Base-by-base conservation (phyloP, 1,139 yeast genomes). In the Eremothecium sinecaudum region DNA sequence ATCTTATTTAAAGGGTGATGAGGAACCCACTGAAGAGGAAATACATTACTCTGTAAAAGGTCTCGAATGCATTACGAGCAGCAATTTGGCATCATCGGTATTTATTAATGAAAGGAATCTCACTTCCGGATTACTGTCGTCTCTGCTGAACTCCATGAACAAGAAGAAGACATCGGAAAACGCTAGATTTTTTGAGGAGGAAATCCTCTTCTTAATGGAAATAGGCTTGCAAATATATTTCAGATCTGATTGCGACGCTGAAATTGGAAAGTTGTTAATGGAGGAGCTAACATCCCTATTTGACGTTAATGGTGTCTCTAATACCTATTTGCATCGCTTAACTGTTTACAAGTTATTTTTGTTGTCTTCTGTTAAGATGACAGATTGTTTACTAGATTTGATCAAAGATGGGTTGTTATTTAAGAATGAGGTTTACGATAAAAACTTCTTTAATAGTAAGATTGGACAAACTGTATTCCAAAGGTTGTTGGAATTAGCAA, bases 21-120 rank as follows among this genome's bases (percentile, higher is more conserved):
- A 82, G 5, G 96, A 87, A 54, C 98, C 98, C 3, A 73, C 92
- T 1, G 93, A 81, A 38, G 94, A 81, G 47, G 97, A 87, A 49
- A 78, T 92, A 32, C 95, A 86, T 42, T 72, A 84, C 2, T 81
- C 97, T 0, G 59, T 80, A 16, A 78, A 86, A 4, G 79, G 95
- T 0, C 62, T 80, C 37, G 94, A 87, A 46, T 87, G 96, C 52
- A 67, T 86, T 35, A 73, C 72, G 37, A 73, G 86, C 1, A 72
- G 87, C 41, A 71, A 71, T 31, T 61, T 84, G 8, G 61, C 71
- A 1, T 36, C 47, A 6, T 46, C 57, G 1, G 35, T 53, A 6
- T 47, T 52, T 41, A 53, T 54, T n/a, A 50, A 50, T 27, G 51
- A 47, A 18, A 20, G 26, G 2, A 46, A 51, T 23, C 43, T 50